A percentile compares a stretch with the other conserved stretches of the same genome.
Evolutionary conservation across 1,139 yeast species (phyloP).

Genomic region (Komagataea norvegica): DNA sequence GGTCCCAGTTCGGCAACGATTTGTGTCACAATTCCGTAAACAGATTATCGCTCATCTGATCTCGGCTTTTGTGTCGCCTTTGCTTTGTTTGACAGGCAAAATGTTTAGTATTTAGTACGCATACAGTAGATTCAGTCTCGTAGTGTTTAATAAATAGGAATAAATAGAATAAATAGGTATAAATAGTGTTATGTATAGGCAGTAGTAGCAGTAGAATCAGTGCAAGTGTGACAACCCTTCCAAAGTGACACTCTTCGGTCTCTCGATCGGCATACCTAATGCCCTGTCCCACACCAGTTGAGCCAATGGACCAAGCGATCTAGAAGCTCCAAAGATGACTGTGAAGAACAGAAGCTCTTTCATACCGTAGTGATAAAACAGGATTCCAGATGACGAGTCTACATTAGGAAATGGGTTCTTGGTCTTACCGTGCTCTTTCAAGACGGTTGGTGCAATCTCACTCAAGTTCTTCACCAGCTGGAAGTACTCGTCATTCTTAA

Average conservation of each 20-base stretch:
- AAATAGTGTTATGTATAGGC: too few relatives aligned
- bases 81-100: too few relatives aligned
- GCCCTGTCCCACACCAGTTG: constrained; percentile 60
- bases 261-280: constrained; percentile 55
- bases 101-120: too few relatives aligned
- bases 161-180: constrained; percentile 1
- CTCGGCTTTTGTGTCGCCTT: too few relatives aligned
- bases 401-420: constrained; percentile 64
- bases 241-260: constrained; percentile 44
- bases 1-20: too few relatives aligned
- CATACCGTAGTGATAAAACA: constrained; percentile 55
- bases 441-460: constrained; percentile 50
- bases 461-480: constrained; percentile 32
- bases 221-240: constrained; percentile 13
- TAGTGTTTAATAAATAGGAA: not conserved
- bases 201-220: too few relatives aligned
- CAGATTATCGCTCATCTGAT: too few relatives aligned
- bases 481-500: constrained; percentile 30
- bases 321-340: constrained; percentile 39
- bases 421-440: constrained; percentile 55
- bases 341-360: constrained; percentile 53
- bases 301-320: constrained; percentile 43
- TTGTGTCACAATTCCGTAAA: too few relatives aligned
- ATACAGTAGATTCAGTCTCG: too few relatives aligned
- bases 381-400: constrained; percentile 54